These are phyloP conservation scores for Dictyostelium brefeldianum DNA, from an alignment of 78 protist genomes.

Conservation along the genomic window DNA sequence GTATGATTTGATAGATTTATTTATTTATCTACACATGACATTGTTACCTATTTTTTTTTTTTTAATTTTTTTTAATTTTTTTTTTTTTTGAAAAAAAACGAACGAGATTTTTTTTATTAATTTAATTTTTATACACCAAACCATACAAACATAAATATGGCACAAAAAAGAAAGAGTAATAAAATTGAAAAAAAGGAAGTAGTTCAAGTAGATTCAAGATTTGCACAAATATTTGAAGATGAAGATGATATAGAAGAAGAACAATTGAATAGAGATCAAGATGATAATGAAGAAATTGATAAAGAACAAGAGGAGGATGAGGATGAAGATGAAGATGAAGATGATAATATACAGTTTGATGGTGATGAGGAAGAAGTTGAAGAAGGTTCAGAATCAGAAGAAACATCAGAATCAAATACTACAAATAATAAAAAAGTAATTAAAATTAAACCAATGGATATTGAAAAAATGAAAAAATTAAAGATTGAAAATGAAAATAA, in stretches of 20 bases:
- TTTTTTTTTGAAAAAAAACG: too few species aligned
- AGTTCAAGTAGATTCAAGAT: background rate
- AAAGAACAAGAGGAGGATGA: background rate
- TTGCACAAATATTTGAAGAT: background rate
- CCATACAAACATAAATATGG: background rate
- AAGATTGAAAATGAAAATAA: conserved; percentile 55
- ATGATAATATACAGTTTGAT: background rate
- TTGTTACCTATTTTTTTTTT: too few species aligned
- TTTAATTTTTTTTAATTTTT: too few species aligned
- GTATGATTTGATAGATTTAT: too few species aligned
- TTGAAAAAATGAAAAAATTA: conserved; percentile 35
- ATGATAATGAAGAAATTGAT: background rate
- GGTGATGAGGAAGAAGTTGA: background rate
- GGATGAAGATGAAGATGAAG: conserved; percentile 16
- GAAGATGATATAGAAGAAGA: background rate
- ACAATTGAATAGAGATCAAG: background rate
- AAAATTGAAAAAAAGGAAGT: background rate
- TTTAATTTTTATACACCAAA: too few species aligned
- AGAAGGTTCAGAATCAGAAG: conserved; percentile 3
- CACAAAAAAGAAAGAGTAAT: background rate
- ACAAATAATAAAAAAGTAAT: conserved; percentile 30
- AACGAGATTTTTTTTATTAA: too few species aligned
- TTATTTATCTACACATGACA: too few species aligned
- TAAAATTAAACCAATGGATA: conserved; percentile 52
- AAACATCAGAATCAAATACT: background rate